These are phyloP conservation scores for Skeletonema costatum DNA, from an alignment of 108 stramenopile genomes.

Conservation along the genomic window DNA sequence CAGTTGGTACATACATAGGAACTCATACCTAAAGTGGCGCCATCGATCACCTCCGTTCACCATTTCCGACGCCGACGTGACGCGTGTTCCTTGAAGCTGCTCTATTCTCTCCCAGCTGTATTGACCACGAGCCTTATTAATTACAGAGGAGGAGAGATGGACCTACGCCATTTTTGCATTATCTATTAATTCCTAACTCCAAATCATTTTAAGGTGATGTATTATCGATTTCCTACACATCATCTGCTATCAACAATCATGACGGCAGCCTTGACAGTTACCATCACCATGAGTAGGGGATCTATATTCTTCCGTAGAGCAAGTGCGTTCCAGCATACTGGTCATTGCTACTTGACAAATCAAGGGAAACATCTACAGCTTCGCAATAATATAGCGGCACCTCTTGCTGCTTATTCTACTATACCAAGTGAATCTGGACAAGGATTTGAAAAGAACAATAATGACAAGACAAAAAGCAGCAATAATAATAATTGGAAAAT, in stretches of 20 bases:
- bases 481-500: constrained; percentile 16
- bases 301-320: not conserved
- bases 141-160: too few relatives aligned
- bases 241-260: not conserved
- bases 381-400: not conserved
- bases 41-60: too few relatives aligned
- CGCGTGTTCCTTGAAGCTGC: too few relatives aligned
- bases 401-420: not conserved
- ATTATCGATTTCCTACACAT: too few relatives aligned
- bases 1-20: not conserved
- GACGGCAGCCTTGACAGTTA: not conserved
- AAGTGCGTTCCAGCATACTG: not conserved
- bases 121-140: too few relatives aligned
- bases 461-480: not conserved
- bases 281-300: not conserved
- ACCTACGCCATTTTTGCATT: too few relatives aligned
- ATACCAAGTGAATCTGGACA: not conserved
- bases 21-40: not conserved
- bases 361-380: not conserved
- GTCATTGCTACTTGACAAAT: not conserved
- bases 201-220: too few relatives aligned
- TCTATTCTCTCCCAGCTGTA: too few relatives aligned
- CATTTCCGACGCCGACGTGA: too few relatives aligned
- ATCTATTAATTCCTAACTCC: too few relatives aligned
- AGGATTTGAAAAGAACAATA: not conserved